These are phyloP conservation scores for Neonectria punicea DNA, from an alignment of 2,329 filamentous ascomycete species.

Conservation along the genomic window DNA sequence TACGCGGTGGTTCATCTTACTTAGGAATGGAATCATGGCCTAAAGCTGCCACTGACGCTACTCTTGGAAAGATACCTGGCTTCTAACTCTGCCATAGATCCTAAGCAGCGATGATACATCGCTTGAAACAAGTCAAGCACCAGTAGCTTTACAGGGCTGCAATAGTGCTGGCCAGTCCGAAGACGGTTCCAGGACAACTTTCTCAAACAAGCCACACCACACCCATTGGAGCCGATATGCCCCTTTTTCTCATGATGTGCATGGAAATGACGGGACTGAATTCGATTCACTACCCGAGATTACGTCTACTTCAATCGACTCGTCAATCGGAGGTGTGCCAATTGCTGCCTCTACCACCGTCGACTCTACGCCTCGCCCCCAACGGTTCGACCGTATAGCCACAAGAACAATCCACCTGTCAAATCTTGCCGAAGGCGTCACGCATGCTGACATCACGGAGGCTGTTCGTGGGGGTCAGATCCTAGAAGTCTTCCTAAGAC, in stretches of 20 bases:
- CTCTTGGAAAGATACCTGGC: background rate
- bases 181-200: background rate
- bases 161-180: background rate
- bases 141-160: background rate
- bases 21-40: background rate
- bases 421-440: conserved; percentile 70
- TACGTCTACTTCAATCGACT: background rate
- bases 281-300: background rate
- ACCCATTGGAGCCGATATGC: background rate
- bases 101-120: conserved; percentile 1
- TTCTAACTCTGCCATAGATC: conserved; percentile 12
- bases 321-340: background rate
- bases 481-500: conserved; percentile 73
- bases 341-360: background rate
- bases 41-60: background rate
- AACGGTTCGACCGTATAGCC: conserved; percentile 49
- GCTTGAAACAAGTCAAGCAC: background rate
- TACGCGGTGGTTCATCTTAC: background rate
- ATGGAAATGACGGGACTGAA: background rate
- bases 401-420: conserved; percentile 70
- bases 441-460: conserved; percentile 72
- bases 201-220: background rate
- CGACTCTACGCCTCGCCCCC: background rate
- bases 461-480: conserved; percentile 76
- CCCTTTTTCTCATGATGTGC: background rate